Conservation (phyloP, 1,284 basidiomycete species). For the Boletus nobilissimus region DNA sequence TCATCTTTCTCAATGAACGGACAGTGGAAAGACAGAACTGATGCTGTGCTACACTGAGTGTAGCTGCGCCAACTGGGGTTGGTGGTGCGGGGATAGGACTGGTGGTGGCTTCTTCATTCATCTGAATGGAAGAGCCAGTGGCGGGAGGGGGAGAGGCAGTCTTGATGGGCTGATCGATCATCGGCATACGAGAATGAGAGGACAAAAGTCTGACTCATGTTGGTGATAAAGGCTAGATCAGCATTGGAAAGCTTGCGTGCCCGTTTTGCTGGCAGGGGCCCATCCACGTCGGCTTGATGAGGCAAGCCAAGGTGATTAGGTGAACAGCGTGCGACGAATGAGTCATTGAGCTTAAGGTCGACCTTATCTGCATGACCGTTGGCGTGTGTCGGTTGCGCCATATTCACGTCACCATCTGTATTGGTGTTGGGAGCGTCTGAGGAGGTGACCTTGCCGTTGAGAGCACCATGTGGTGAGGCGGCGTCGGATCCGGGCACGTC, state of each 20-base stretch:
- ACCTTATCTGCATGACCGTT: slow-evolving; percentile 49
- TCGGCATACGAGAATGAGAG: slow-evolving; percentile 48
- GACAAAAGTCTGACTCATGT: slow-evolving; percentile 67
- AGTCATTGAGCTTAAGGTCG: slow-evolving; percentile 46
- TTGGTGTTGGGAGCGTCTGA: slow-evolving; percentile 40
- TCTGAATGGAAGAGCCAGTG: slow-evolving; percentile 54
- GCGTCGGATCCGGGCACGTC: slow-evolving; percentile 32
- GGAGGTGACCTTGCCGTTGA: slow-evolving; percentile 34
- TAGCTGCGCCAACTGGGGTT: slow-evolving; percentile 52
- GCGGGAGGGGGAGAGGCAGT: slow-evolving; percentile 74
- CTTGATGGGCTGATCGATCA: slow-evolving; percentile 55
- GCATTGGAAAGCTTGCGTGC: slow-evolving; percentile 64
- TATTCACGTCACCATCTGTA: slow-evolving; percentile 58
- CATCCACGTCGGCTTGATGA: slow-evolving; percentile 46
- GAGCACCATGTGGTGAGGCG: slow-evolving; percentile 29
- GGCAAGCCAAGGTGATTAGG: slow-evolving; percentile 49
- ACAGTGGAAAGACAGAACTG: slow-evolving; percentile 86
- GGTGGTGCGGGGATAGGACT: slow-evolving; percentile 53
- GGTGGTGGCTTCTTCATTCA: slow-evolving; percentile 49
- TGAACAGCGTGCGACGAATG: slow-evolving; percentile 52
- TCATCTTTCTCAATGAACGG: slow-evolving; percentile 87
- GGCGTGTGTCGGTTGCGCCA: slow-evolving; percentile 54
- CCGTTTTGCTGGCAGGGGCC: slow-evolving; percentile 77
- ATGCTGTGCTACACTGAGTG: slow-evolving; percentile 73
- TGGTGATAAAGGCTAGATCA: slow-evolving; percentile 63